Conservation (phyloP, 148 eudicot species). For the Rhododendron ovatum region DNA sequence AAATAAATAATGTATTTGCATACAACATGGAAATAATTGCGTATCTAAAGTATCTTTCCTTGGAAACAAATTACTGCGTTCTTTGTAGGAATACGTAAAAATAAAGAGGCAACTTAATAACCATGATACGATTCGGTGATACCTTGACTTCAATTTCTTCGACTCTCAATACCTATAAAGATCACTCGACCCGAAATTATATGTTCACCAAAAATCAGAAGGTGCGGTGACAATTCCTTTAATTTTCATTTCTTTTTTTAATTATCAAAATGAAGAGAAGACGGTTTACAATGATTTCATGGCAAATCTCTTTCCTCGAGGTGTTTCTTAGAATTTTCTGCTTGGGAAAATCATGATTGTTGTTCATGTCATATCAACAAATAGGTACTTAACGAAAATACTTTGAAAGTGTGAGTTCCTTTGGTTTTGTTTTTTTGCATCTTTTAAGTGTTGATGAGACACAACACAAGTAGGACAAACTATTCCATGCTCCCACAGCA, state of each 20-base stretch:
- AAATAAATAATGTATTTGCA: too few relatives aligned
- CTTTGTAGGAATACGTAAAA: background rate
- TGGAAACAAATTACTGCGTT: background rate
- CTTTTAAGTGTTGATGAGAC: too few relatives aligned
- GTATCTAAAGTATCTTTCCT: background rate
- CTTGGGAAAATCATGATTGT: too few relatives aligned
- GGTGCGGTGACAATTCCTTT: background rate
- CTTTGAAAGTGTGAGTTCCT: too few relatives aligned
- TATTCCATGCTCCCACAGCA: too few relatives aligned
- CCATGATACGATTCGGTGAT: background rate
- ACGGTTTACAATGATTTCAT: background rate
- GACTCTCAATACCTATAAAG: background rate
- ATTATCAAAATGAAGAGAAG: background rate
- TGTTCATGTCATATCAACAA: too few relatives aligned
- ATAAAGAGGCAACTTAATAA: background rate
- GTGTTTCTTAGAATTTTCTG: too few relatives aligned
- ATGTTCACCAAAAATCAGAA: background rate
- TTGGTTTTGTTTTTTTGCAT: too few relatives aligned
- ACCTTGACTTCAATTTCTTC: background rate
- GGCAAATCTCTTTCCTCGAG: too few relatives aligned
- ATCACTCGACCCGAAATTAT: background rate
- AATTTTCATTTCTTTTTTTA: background rate
- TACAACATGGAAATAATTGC: background rate
- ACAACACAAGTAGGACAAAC: too few relatives aligned
- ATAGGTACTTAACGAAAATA: too few relatives aligned